Base-by-base conservation (phyloP, 164 flowering plant genomes). In the Magnolia kwangsiensis region DNA sequence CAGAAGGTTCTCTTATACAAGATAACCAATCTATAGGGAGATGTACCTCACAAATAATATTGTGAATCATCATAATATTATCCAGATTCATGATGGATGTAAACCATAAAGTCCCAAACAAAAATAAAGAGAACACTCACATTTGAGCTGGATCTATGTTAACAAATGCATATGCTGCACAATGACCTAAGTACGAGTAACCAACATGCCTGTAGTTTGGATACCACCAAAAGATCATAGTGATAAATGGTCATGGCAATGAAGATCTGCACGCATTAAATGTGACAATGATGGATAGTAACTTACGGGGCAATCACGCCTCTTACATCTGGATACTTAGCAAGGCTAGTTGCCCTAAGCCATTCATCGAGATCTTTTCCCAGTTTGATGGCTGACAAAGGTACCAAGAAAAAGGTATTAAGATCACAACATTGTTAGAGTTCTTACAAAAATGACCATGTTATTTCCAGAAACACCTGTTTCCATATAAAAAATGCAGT, bases 221-320 rank as follows among this genome's bases (percentile, higher is more conserved):
- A 50, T 55, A 23, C 45, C 78, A 81, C 23, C 63, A 85, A 78
- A n/a, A 66, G 37, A 58, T 68, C 21, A 71, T 67, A 65, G 29
- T 67, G 37, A 23, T 19, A 64, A 8, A 4, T 50, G 29, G 23
- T 0, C 27, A 67, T 51, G 63, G 4, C 24, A 67, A 7, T 75
- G 29, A 76, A 8, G 27, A 72, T 50, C 21, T 51, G 31, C 6
- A 51, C 37, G 23, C 13, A 24, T 31, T 14, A 7, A 31, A 67
- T 29, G 59, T 55, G 59, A 55, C 59, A 10, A 55, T 9, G 13
- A 55, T 55, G 45, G 20, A 51, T 11, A 67, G 21, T 20, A 72
- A 85, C 96, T 89, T 87, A 96, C 97, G 99, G 98, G 63, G 99
- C 99, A 86, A 96, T 94, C 31, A 96, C 97, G 37, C 95, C 98